A percentile compares a stretch with the other conserved stretches of the same genome.
phyloP scores from a whole-genome alignment of 2,329 filamentous ascomycete species.

The Fusarium odoratissimum region DNA sequence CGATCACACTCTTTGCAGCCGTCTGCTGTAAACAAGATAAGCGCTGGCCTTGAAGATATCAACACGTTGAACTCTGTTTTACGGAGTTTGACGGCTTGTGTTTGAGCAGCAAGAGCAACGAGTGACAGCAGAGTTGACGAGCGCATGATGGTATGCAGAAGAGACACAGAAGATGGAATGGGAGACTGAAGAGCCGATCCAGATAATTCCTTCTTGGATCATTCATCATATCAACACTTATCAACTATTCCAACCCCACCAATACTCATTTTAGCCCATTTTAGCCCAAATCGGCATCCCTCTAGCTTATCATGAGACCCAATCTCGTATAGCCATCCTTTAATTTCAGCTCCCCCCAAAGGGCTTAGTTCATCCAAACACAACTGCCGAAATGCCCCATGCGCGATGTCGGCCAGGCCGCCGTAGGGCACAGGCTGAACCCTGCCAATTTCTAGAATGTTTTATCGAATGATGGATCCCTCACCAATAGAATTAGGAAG shows the following conservation, averaged over 20 bases:
- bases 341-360: background rate
- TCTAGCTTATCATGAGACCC: background rate
- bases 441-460: background rate
- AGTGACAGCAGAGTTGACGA: background rate
- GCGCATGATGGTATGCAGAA: background rate
- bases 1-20: slow-evolving; percentile 4
- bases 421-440: background rate
- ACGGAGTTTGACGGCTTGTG: background rate
- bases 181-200: background rate
- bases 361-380: background rate
- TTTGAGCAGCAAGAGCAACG: background rate
- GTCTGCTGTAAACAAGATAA: background rate
- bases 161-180: background rate
- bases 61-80: background rate
- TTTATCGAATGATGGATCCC: background rate
- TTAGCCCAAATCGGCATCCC: background rate
- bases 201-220: background rate
- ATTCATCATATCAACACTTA: background rate
- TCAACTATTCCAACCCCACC: background rate
- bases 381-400: background rate
- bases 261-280: background rate
- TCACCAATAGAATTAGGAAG: background rate
- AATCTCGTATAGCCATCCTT: background rate
- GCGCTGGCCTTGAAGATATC: background rate
- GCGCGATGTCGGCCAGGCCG: background rate